Percentiles rank a stretch among this genome's conserved stretches.
Conservation (phyloP, 1,284 basidiomycete species). For the Naganishia sp. region DNA sequence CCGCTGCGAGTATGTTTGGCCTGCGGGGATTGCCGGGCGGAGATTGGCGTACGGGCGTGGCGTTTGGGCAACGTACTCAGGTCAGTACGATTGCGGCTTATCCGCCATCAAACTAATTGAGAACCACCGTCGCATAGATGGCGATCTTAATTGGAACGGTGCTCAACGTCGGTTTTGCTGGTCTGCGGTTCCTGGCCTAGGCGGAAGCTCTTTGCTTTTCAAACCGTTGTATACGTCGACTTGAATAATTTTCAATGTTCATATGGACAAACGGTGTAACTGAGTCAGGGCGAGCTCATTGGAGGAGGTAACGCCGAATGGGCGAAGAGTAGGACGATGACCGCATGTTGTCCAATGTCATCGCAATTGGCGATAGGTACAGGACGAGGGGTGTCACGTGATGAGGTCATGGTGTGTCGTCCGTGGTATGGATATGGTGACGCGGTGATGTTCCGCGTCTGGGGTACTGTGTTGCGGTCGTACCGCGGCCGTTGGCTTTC, state of each 20-base stretch:
- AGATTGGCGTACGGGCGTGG: conserved; percentile 41
- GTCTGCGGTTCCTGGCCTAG: conserved; percentile 42
- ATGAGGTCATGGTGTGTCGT: background rate
- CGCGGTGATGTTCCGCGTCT: background rate
- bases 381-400: background rate
- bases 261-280: too few species aligned
- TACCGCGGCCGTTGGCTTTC: background rate
- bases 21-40: conserved; percentile 39
- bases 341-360: too few species aligned
- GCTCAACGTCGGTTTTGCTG: conserved; percentile 47
- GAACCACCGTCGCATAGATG: conserved; percentile 37
- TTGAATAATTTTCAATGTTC: too few species aligned
- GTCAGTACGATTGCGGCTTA: conserved; percentile 36
- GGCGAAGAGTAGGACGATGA: too few species aligned
- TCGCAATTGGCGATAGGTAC: background rate
- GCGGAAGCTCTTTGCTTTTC: background rate
- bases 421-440: background rate
- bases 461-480: too few species aligned
- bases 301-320: too few species aligned
- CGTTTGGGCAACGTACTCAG: conserved; percentile 50
- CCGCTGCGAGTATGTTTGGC: conserved; percentile 34
- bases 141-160: conserved; percentile 48
- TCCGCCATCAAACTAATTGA: background rate
- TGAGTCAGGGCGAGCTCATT: too few species aligned
- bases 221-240: background rate